A percentile compares a stretch with the other conserved stretches of the same genome.
These are phyloP conservation scores for Penicillium ucsense DNA, from an alignment of 495 filamentous ascomycete species.

Conservation along the genomic window DNA sequence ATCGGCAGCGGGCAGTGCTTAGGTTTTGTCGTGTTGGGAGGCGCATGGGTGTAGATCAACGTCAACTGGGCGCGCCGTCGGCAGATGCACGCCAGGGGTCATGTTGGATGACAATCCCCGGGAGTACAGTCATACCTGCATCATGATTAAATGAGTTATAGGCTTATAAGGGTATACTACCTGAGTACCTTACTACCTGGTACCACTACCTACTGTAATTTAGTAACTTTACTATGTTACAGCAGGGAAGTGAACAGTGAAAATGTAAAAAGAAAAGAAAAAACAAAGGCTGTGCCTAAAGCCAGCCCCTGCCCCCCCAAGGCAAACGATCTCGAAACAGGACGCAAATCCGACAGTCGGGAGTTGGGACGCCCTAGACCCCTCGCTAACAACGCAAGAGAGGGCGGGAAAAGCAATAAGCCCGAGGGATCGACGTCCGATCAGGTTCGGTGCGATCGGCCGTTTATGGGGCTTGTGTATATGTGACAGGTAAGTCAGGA, in stretches of 20 bases:
- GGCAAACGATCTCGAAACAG: no score
- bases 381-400: neutral
- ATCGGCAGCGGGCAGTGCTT: no score
- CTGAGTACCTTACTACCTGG: neutral
- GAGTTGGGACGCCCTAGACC: no score
- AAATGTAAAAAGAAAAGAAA: neutral
- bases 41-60: no score
- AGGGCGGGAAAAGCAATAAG: neutral
- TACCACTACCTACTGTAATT: neutral
- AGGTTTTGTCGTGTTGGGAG: no score
- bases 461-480: constrained; percentile 16
- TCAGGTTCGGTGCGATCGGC: constrained; percentile 17
- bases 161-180: no score
- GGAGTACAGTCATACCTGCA: no score
- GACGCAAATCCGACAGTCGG: no score
- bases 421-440: constrained; percentile 8
- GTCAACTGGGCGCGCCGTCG: neutral
- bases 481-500: constrained; percentile 26
- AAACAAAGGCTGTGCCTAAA: neutral
- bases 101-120: no score
- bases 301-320: no score
- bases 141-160: no score
- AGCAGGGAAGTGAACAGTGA: neutral
- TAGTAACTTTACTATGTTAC: neutral
- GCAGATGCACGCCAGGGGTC: neutral